Evolutionary conservation across 2,329 filamentous ascomycete genomes (phyloP).

Genomic region (Harringtonia lauricola): DNA sequence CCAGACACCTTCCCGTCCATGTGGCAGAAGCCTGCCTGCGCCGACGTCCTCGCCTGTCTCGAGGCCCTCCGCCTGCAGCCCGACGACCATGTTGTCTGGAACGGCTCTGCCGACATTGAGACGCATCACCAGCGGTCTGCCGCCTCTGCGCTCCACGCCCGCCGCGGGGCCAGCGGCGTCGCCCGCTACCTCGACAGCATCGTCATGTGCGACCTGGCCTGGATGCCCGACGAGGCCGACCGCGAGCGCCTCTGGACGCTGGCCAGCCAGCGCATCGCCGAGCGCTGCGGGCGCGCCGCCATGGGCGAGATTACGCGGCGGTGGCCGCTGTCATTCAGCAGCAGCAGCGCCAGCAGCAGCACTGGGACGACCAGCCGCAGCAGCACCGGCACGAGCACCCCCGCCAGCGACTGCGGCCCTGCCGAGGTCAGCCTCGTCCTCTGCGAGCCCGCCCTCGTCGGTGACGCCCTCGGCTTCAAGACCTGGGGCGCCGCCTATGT

Average conservation of each 20-base stretch:
- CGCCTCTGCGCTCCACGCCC: constrained; percentile 30
- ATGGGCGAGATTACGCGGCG: constrained; percentile 46
- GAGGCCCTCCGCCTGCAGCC: constrained; percentile 37
- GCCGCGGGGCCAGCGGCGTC: constrained; percentile 28
- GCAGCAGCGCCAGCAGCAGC: not conserved
- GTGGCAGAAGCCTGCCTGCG: constrained; percentile 61
- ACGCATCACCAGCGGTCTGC: constrained; percentile 23
- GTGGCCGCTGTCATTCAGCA: constrained; percentile 36
- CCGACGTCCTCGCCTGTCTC: constrained; percentile 54
- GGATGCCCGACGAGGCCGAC: constrained; percentile 56
- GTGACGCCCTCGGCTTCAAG: constrained; percentile 82
- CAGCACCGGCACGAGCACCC: constrained; percentile 9
- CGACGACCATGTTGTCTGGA: constrained; percentile 39
- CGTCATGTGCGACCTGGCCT: constrained; percentile 53
- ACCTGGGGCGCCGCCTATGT: constrained; percentile 92
- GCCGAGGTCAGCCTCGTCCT: constrained; percentile 54
- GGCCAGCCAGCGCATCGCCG: constrained; percentile 69
- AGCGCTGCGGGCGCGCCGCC: constrained; percentile 65
- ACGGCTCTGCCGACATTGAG: constrained; percentile 31
- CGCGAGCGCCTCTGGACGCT: constrained; percentile 65
- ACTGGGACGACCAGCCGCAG: constrained; percentile 4
- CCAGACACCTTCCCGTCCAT: constrained; percentile 65
- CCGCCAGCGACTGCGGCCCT: not conserved
- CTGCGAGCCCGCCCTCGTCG: constrained; percentile 77
- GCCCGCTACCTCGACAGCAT: constrained; percentile 59